A percentile compares a stretch with the other conserved stretches of the same genome.
Conservation (phyloP, 768 basidiomycete species). For the Trametes cingulata region DNA sequence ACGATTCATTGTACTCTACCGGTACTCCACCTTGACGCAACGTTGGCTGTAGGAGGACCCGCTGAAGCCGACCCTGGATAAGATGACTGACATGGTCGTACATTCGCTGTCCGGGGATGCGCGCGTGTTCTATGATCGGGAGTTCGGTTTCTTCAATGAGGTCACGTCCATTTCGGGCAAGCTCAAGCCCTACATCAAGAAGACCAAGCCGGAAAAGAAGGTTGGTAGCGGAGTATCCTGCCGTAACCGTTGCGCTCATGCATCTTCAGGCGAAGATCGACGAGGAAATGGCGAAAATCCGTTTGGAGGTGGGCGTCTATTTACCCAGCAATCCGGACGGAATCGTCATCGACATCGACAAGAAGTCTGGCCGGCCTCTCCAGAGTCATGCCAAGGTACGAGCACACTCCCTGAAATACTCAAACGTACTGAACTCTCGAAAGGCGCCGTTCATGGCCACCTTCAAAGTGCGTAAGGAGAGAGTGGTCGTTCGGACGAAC, state of each 20-base stretch:
- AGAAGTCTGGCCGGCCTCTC: conserved; percentile 91
- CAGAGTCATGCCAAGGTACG: conserved; percentile 96
- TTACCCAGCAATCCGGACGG: conserved; percentile 98
- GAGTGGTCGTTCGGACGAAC: conserved; percentile 62
- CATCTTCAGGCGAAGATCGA: conserved; percentile 88
- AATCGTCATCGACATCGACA: conserved; percentile 94
- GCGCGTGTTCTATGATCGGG: conserved; percentile 86
- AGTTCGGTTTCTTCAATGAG: conserved; percentile 94
- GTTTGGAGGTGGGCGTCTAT: conserved; percentile 93
- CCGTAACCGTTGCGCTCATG: neutral
- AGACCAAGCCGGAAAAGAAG: conserved; percentile 95
- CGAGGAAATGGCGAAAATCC: conserved; percentile 97
- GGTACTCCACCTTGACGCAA: neutral
- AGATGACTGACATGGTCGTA: conserved; percentile 79
- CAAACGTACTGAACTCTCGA: neutral
- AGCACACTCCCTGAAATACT: neutral
- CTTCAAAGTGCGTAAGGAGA: conserved; percentile 94
- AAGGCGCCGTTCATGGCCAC: conserved; percentile 99
- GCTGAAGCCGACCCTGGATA: conserved; percentile 94
- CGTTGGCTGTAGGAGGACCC: conserved; percentile 72
- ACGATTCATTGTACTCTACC: conserved; percentile 27
- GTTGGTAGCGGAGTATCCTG: conserved; percentile 38
- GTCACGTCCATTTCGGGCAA: conserved; percentile 99
- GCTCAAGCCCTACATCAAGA: conserved; percentile 94
- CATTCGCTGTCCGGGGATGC: conserved; percentile 87